Conservation (phyloP, 208 protist species). For the Crithidia bombi region DNA sequence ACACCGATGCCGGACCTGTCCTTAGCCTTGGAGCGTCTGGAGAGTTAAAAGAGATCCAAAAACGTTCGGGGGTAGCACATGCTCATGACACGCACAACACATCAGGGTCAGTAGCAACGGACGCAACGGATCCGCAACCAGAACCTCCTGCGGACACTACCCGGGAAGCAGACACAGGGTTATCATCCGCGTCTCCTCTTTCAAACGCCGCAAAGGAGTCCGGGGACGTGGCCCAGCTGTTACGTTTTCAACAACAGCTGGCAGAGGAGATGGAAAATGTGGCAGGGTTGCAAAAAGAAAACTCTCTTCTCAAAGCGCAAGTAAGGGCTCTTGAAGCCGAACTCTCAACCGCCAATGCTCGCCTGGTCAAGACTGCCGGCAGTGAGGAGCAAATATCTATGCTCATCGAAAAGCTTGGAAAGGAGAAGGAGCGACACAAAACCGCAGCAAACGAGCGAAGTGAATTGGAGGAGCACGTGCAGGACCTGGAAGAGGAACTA, state of each 20-base stretch:
- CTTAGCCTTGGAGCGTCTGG: too few relatives aligned
- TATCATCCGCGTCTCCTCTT: too few relatives aligned
- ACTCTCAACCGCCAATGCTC: slow-evolving; percentile 23
- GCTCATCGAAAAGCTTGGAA: slow-evolving; percentile 61
- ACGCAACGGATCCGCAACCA: too few relatives aligned
- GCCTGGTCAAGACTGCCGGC: slow-evolving; percentile 20
- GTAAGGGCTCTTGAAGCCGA: slow-evolving; percentile 36
- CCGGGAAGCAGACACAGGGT: too few relatives aligned
- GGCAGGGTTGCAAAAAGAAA: slow-evolving; percentile 39
- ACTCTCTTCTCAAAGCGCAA: slow-evolving; percentile 26
- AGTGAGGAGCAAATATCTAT: slow-evolving; percentile 46
- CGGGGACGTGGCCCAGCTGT: slow-evolving; percentile 39
- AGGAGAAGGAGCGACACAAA: slow-evolving; percentile 59
- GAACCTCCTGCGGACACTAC: too few relatives aligned
- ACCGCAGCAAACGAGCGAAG: slow-evolving; percentile 30
- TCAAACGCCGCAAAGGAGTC: not conserved
- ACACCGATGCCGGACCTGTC: not conserved
- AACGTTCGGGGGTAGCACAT: too few relatives aligned
- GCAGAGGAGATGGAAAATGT: slow-evolving; percentile 69
- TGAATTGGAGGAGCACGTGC: slow-evolving; percentile 43
- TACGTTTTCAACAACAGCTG: slow-evolving; percentile 70
- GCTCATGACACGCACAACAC: too few relatives aligned
- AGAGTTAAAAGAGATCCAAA: too few relatives aligned
- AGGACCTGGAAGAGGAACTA: slow-evolving; percentile 46
- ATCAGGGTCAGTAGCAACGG: too few relatives aligned